phyloP scores from a whole-genome alignment of 345 rosid species.

The Raphanus raphanistrum region DNA sequence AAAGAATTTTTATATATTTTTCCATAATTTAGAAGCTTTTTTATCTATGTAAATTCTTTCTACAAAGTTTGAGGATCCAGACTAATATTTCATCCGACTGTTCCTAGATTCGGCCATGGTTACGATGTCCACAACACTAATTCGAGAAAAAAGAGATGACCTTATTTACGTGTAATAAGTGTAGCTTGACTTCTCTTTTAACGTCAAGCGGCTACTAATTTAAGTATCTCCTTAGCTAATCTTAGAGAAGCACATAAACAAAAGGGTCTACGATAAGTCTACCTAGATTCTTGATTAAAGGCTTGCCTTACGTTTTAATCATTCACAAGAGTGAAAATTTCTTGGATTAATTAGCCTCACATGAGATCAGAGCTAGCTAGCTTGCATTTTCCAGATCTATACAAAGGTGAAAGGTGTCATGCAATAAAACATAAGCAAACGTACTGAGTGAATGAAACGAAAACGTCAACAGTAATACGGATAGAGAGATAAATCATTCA shows the following conservation, averaged over 20 bases:
- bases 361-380: conserved; percentile 5
- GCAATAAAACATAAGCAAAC: conserved; percentile 17
- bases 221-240: conserved; percentile 8
- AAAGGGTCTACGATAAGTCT: conserved; percentile 30
- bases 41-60: too few relatives aligned
- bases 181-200: conserved; percentile 30
- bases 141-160: conserved; percentile 5
- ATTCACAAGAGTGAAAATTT: conserved; percentile 6
- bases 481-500: conserved; percentile 16
- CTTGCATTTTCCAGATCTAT: background rate
- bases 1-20: too few relatives aligned
- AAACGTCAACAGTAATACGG: conserved; percentile 21
- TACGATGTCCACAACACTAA: conserved; percentile 8
- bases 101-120: too few relatives aligned
- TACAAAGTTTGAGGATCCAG: too few relatives aligned
- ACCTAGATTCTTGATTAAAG: conserved; percentile 34
- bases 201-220: conserved; percentile 18
- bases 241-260: conserved; percentile 18
- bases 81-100: too few relatives aligned
- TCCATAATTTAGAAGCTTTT: too few relatives aligned
- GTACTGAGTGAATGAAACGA: conserved; percentile 11
- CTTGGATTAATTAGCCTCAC: conserved; percentile 19
- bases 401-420: conserved; percentile 26
- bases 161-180: conserved; percentile 24
- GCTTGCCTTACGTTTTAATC: background rate